Percentiles rank a stretch among this genome's conserved stretches.
phyloP scores from a whole-genome alignment of 2,329 filamentous ascomycete species.

The Setomelanomma holmii region DNA sequence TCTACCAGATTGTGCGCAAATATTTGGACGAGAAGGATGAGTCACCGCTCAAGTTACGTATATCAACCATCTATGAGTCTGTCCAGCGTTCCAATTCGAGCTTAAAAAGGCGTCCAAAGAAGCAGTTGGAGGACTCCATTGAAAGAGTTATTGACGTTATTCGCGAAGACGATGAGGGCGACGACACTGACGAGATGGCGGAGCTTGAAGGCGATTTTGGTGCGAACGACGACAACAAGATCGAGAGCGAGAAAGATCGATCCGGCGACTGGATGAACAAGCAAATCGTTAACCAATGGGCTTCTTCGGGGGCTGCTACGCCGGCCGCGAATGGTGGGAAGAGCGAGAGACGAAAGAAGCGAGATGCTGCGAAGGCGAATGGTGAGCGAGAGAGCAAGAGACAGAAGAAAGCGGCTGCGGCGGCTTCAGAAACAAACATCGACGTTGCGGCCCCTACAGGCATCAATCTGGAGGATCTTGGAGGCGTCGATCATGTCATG shows the following conservation, averaged over 20 bases:
- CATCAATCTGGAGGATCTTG: constrained; percentile 73
- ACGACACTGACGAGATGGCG: constrained; percentile 58
- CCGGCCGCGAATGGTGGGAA: constrained; percentile 37
- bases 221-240: constrained; percentile 16
- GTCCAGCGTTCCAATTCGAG: constrained; percentile 89
- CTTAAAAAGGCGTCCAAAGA: constrained; percentile 81
- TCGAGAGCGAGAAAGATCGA: constrained; percentile 20
- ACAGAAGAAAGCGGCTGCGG: constrained; percentile 67
- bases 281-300: constrained; percentile 68
- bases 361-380: constrained; percentile 47
- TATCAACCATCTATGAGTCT: constrained; percentile 73
- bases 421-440: constrained; percentile 51
- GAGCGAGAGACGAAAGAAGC: constrained; percentile 43
- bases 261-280: constrained; percentile 69
- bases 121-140: constrained; percentile 81
- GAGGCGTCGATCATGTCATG: constrained; percentile 77
- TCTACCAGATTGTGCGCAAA: constrained; percentile 82
- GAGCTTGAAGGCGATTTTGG: constrained; percentile 52
- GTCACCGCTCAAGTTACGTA: constrained; percentile 59
- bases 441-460: constrained; percentile 71
- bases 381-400: constrained; percentile 70
- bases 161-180: constrained; percentile 65
- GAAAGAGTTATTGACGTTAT: constrained; percentile 80
- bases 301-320: constrained; percentile 32
- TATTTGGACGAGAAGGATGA: constrained; percentile 70